A percentile compares a stretch with the other conserved stretches of the same genome.
These are phyloP conservation scores for Leonotis leonurus DNA, from an alignment of 257 asterid genomes.

Conservation along the genomic window DNA sequence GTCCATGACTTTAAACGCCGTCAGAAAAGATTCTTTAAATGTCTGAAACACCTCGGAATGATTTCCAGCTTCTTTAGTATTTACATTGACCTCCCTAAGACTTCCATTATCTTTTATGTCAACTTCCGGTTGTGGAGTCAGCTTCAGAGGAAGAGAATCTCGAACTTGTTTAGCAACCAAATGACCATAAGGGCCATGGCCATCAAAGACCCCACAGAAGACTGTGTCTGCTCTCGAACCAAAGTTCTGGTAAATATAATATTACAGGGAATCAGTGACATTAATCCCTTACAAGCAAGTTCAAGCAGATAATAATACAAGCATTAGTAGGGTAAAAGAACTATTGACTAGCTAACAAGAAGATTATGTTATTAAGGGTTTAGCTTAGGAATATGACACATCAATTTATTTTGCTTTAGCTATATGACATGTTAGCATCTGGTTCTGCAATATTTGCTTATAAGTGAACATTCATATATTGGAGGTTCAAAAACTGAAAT, in stretches of 20 bases:
- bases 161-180: constrained; percentile 81
- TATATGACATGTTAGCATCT: too few relatives aligned
- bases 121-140: constrained; percentile 63
- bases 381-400: background rate
- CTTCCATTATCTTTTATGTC: too few relatives aligned
- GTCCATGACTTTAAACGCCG: constrained; percentile 79
- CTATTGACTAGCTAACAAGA: background rate
- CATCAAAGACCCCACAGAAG: constrained; percentile 87
- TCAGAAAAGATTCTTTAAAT: constrained; percentile 56
- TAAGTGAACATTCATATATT: too few relatives aligned
- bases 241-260: constrained; percentile 54
- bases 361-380: background rate
- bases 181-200: constrained; percentile 86
- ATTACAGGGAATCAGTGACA: constrained; percentile 15
- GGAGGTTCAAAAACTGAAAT: too few relatives aligned
- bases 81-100: too few relatives aligned
- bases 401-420: too few relatives aligned
- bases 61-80: too few relatives aligned
- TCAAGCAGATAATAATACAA: background rate
- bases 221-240: constrained; percentile 79
- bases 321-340: background rate
- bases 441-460: too few relatives aligned
- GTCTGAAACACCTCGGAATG: constrained; percentile 43
- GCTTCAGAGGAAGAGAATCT: constrained; percentile 76
- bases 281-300: constrained; percentile 11